Base-by-base conservation (phyloP, 176 grass and related monocot genomes). In the Pharus latifolius region DNA sequence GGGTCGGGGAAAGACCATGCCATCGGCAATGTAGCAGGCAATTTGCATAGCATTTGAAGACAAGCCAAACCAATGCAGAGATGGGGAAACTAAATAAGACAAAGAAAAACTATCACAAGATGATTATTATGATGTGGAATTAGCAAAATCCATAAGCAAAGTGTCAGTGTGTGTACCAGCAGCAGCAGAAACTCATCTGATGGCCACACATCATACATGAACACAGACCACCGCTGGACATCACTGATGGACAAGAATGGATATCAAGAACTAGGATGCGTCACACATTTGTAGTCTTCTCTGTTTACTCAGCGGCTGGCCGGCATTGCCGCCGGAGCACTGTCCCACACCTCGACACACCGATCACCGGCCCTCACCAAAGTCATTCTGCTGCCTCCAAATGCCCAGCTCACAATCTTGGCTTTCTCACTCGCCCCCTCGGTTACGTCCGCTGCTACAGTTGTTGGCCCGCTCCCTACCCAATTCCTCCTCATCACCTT, bases 361-460 rank as follows among this genome's bases (percentile, higher is more conserved):
- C 54, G 37, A 27, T 93, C 56, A 24, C 82, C 87, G 38, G 65
- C 75, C 80, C 90, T 91, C 2, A 41, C 52, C 47, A 98, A 63
- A 55, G 81, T 81, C 95, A 98, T 94, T 78, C 90, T 90, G 70
- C 78, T 98, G 45, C 95, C 95, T 43, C 84, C 84, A 23, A 91
- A 91, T 2, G 81, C 81, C 81, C 88, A 63, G 27, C 85, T 78
- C 51, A 81, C 55, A 56, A 98, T 83, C 78, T 83, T 98, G 56
- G 67, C 68, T 67, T 67, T 84, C 34, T 67, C 75, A 16, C 54
- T 69, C 18, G 22, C 54, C 23, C 71, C 73, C 16, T 75, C 77
- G 11, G 27, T 6, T 0, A n/a, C 10, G 4, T n/a, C 41, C n/a
- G 7, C 41, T 0, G 1, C 37, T 23, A 11, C 7, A 7, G 42